Base-by-base conservation (phyloP, 108 stramenopile genomes). In the Nitzschia sp. region DNA sequence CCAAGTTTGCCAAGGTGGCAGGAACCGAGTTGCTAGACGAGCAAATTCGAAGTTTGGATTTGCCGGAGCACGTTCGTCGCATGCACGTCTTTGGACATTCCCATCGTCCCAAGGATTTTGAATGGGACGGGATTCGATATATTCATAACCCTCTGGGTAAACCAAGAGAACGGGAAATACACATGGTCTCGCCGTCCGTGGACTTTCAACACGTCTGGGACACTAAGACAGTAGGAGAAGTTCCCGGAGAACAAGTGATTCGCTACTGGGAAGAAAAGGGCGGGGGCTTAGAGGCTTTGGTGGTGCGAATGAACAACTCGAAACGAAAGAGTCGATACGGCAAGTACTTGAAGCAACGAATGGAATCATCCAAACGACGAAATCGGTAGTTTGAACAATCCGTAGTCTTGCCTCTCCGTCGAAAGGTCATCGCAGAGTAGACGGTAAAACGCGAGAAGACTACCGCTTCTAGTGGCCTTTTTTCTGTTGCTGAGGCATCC, bases 1-100 rank as follows among this genome's bases (percentile, higher is more conserved):
- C 86, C 56, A 87, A 87, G 53, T 87, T 87, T 84, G 86, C 86
- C 53, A 73, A 81, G 51, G 86, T 87, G 23, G 82, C 82, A 3
- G 86, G 86, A n/a, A 65, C 75, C 3, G 23, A 48, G 5, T 11
- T 70, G 28, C 27, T 87, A n/a, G 86, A 84, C 26, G 27, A 66
- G 30, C 86, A 87, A 71, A 72, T 87, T 51, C 80, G 86, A 25
- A 71, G 70, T n/a, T 32, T 84, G 13, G 1, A 28, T 1, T 26
- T 36, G 26, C 0, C 33, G 1, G 26, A 54, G 6, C 18, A 15
- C 9, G 18, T 53, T 42, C 69, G 57, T 25, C 69, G 78, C 27
- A 27, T 87, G 2, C 86, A 87, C 38, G 57, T 87, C 23, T 87
- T 87, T 82, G 86, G 86, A 21, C 86, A 87, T 64, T 81, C 79